Conservation (phyloP, 2,329 filamentous ascomycete species). For the Sclerotinia subarctica region DNA sequence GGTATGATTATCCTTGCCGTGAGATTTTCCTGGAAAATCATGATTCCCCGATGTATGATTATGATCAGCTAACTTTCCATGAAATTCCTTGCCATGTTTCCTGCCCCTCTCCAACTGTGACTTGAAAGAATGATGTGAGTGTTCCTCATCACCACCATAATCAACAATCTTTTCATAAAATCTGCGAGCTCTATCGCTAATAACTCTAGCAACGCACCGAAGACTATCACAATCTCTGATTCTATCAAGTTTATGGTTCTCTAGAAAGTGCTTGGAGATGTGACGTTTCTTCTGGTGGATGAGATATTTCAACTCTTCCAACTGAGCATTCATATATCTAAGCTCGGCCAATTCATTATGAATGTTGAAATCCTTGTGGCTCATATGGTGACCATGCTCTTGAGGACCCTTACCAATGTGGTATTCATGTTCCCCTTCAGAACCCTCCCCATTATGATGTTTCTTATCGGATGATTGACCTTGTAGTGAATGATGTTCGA, state of each 20-base stretch:
- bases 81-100: neutral
- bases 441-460: conserved; percentile 15
- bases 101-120: conserved; percentile 15
- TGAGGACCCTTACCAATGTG: neutral
- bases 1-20: conserved; percentile 31
- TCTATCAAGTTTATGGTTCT: conserved; percentile 37
- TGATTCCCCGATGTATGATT: conserved; percentile 24
- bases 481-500: conserved; percentile 27
- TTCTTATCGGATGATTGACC: conserved; percentile 23
- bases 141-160: conserved; percentile 23
- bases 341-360: conserved; percentile 47
- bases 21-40: conserved; percentile 21
- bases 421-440: neutral
- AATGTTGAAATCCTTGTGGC: conserved; percentile 34
- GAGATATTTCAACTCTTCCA: conserved; percentile 43
- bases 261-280: conserved; percentile 37
- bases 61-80: conserved; percentile 22
- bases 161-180: conserved; percentile 37
- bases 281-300: conserved; percentile 44
- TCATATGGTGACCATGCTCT: neutral
- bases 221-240: conserved; percentile 43
- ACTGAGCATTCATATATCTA: conserved; percentile 44
- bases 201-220: conserved; percentile 44
- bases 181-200: conserved; percentile 41
- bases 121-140: conserved; percentile 10